Conservation (phyloP, 1,284 basidiomycete genomes). For the Cutaneotrichosporon sp. region DNA sequence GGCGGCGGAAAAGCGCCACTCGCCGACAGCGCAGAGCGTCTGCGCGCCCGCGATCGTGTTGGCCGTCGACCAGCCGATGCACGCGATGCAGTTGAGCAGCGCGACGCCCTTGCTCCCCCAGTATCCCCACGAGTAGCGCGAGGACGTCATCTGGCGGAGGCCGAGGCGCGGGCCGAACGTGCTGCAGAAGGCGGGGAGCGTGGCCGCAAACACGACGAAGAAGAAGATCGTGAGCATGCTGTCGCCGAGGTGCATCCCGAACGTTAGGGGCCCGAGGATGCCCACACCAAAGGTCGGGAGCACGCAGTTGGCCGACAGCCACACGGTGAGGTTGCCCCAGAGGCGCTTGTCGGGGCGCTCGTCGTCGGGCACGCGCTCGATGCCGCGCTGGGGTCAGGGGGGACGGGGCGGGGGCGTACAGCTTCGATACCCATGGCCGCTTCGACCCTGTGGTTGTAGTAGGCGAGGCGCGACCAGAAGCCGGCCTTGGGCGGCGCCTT, state of each 20-base stretch:
- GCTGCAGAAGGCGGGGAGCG: constrained; percentile 39
- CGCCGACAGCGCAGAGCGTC: constrained; percentile 40
- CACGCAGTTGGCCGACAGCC: constrained; percentile 43
- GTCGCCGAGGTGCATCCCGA: constrained; percentile 40
- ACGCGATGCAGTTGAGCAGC: constrained; percentile 45
- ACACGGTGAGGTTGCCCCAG: constrained; percentile 34
- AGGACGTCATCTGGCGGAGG: constrained; percentile 53
- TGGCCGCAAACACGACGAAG: constrained; percentile 31
- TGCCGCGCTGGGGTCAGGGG: constrained; percentile 33
- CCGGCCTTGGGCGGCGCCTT: background rate
- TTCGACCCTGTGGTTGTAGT: constrained; percentile 32
- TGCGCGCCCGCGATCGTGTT: constrained; percentile 53
- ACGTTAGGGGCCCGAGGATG: constrained; percentile 37
- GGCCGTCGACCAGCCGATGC: constrained; percentile 48
- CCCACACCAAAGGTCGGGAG: constrained; percentile 43
- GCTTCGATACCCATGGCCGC: constrained; percentile 40
- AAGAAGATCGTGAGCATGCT: constrained; percentile 43
- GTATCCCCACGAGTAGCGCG: constrained; percentile 53
- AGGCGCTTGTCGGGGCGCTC: constrained; percentile 34
- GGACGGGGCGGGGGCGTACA: constrained; percentile 21
- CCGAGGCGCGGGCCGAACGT: constrained; percentile 47
- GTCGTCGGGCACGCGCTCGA: constrained; percentile 41
- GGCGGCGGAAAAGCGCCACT: constrained; percentile 43
- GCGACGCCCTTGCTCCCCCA: constrained; percentile 44
- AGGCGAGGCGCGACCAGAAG: constrained; percentile 16